Evolutionary conservation across 106 monocot genomes (phyloP).

Genomic region (Posidonia australis): DNA sequence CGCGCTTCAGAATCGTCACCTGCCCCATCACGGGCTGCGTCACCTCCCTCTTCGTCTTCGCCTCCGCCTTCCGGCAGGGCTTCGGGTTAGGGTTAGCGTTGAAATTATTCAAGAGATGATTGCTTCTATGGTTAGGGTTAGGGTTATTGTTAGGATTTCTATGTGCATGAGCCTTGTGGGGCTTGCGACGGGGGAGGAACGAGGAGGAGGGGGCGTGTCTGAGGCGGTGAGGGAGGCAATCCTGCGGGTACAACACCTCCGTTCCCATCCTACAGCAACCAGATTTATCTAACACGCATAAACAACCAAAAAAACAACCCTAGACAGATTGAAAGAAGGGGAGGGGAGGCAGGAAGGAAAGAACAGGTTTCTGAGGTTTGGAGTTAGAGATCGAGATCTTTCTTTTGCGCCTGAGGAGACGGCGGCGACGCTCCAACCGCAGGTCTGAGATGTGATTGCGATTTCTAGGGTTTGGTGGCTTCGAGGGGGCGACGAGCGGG

Average conservation of each 20-base stretch:
- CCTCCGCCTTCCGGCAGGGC: not conserved
- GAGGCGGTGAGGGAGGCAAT: not conserved
- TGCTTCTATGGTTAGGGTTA: not conserved
- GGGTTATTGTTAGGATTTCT: not conserved
- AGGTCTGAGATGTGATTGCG: not conserved
- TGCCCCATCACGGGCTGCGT: conserved; percentile 4
- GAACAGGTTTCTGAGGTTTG: too few species aligned
- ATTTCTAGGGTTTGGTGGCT: not conserved
- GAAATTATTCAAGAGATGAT: too few species aligned
- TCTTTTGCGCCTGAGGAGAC: too few species aligned
- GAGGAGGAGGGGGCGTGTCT: not conserved
- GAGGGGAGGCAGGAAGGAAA: not conserved
- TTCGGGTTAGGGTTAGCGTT: not conserved
- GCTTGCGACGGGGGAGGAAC: conserved; percentile 4
- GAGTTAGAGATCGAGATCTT: too few species aligned
- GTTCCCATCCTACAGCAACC: conserved; percentile 11
- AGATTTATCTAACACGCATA: too few species aligned
- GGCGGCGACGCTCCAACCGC: not conserved
- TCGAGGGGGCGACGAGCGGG: not conserved
- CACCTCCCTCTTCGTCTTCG: conserved; percentile 3
- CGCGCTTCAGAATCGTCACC: conserved; percentile 9
- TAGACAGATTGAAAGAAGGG: too few species aligned
- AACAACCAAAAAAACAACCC: too few species aligned
- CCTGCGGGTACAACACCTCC: conserved; percentile 18
- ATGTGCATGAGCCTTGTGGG: not conserved